Evolutionary conservation across 305 asterid genomes (phyloP).

Genomic region (Fraxinus xanthoxyloides): DNA sequence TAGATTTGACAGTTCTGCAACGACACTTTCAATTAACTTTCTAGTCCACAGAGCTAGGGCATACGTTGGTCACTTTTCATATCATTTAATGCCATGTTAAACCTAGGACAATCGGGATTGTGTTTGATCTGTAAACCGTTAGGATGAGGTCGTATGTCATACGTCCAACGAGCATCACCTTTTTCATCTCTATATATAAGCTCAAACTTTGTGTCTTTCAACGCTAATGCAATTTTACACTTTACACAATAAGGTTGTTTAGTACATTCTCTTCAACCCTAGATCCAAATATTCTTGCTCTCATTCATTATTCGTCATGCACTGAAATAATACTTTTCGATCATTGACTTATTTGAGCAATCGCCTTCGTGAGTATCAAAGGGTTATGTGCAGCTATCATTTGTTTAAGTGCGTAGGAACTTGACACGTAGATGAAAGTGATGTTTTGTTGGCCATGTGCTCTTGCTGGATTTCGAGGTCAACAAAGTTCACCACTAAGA

Average conservation of each 20-base stretch:
- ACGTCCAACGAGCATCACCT: background rate
- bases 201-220: background rate
- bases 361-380: no score
- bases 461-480: background rate
- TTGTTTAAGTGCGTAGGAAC: no score
- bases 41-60: background rate
- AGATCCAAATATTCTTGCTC: background rate
- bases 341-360: background rate
- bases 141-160: background rate
- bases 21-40: background rate
- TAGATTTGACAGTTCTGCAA: background rate
- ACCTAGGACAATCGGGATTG: background rate
- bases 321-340: background rate
- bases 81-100: no score
- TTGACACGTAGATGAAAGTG: background rate
- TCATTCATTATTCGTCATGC: background rate
- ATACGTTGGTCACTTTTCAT: background rate
- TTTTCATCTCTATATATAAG: no score
- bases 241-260: background rate
- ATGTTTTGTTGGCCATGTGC: background rate
- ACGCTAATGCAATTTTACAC: background rate
- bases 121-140: background rate
- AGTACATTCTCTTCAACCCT: background rate
- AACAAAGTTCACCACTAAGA: background rate
- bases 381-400: no score